These are phyloP conservation scores for Scytalidium lignicola DNA, from an alignment of 2,329 filamentous ascomycete species.

Conservation along the genomic window DNA sequence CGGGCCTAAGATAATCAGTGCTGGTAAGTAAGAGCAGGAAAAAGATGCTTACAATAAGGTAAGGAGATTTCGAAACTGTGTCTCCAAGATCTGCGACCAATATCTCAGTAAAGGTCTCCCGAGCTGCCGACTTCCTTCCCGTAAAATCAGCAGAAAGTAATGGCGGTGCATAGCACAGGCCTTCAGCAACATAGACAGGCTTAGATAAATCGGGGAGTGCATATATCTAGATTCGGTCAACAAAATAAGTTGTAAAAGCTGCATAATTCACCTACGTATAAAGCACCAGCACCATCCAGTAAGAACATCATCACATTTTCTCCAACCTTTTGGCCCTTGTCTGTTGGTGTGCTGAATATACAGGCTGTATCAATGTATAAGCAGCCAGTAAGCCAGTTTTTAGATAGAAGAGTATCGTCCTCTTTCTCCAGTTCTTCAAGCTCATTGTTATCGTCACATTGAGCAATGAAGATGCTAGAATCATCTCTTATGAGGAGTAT, in stretches of 20 bases:
- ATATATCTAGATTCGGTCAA: conserved; percentile 56
- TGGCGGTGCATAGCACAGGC: conserved; percentile 72
- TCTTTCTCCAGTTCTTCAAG: conserved; percentile 73
- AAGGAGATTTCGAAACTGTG: conserved; percentile 61
- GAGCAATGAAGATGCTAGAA: conserved; percentile 70
- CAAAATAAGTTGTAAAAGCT: neutral
- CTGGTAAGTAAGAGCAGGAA: neutral
- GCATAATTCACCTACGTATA: conserved; percentile 55
- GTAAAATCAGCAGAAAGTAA: conserved; percentile 68
- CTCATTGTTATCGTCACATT: conserved; percentile 76
- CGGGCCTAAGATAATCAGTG: conserved; percentile 51
- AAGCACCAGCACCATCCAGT: conserved; percentile 66
- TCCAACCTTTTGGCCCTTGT: conserved; percentile 33
- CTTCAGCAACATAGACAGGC: conserved; percentile 69
- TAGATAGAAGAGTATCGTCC: conserved; percentile 49
- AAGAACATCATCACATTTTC: conserved; percentile 68
- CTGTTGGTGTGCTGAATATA: conserved; percentile 41
- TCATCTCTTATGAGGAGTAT: conserved; percentile 81
- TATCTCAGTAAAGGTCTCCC: conserved; percentile 73
- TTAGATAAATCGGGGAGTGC: conserved; percentile 67
- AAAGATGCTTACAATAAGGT: conserved; percentile 65
- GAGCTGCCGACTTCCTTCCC: conserved; percentile 63
- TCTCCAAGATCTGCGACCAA: conserved; percentile 84
- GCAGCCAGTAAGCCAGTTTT: conserved; percentile 78
- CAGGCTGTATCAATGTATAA: conserved; percentile 67